Conservation (phyloP, 495 filamentous ascomycete species). For the Trichoderma gamsii region DNA sequence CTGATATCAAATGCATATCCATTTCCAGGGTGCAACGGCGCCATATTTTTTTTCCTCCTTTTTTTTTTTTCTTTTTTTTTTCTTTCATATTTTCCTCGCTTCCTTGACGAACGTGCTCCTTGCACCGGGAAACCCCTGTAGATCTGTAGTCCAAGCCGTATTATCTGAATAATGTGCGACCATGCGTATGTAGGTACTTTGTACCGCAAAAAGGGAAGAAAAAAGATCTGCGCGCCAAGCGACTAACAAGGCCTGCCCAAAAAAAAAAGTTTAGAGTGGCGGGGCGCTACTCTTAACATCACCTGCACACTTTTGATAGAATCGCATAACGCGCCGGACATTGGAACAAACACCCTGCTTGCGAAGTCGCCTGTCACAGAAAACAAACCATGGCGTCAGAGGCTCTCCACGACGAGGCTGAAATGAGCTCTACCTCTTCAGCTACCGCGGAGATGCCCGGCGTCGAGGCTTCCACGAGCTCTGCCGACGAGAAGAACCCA, state of each 20-base stretch:
- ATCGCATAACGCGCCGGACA: background rate
- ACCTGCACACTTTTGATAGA: background rate
- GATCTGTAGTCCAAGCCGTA: background rate
- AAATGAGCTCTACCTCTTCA: background rate
- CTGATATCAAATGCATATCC: background rate
- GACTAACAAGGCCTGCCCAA: background rate
- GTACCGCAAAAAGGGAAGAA: background rate
- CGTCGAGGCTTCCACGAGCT: background rate
- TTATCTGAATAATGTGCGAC: background rate
- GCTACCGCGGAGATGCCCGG: background rate
- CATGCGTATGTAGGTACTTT: background rate
- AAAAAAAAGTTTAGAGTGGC: background rate
- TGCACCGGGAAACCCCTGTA: background rate
- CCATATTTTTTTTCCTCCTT: background rate
- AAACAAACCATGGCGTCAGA: constrained; percentile 5
- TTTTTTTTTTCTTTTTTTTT: background rate
- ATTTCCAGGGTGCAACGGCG: background rate
- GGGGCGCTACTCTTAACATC: background rate
- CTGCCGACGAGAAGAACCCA: background rate
- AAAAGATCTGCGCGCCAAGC: background rate
- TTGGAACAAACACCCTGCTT: background rate
- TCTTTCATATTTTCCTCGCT: background rate
- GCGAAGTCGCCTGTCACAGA: background rate
- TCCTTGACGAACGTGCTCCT: background rate
- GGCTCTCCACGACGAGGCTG: constrained; percentile 1